Base-by-base conservation (phyloP, 495 filamentous ascomycete species). In the Xylaria venustula region DNA sequence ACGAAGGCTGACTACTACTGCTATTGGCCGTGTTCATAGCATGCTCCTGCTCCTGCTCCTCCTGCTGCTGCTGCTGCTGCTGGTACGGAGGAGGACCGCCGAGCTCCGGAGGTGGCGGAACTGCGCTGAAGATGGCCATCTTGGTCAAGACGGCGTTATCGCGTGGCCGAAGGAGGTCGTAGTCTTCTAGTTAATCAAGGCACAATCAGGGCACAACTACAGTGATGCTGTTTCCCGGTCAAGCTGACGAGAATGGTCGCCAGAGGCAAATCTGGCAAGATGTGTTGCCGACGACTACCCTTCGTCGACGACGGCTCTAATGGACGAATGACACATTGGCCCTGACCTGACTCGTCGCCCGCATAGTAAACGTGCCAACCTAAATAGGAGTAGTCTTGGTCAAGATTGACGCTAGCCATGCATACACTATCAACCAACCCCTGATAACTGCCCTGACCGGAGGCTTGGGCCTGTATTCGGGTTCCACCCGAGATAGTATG, bases 41-140 rank as follows among this genome's bases (percentile, higher is more conserved):
- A 22, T 46, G 46, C 17, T 50, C 9, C 22, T 56, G 47, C 12
- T 62, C 54, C n/a, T 57, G 54, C 32, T 54, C 34, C 30, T 47
- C 32, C 30, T 68, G 37, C 19, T 60, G 52, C 7, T 61, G 51
- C 25, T 62, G 59, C n/a, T 62, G 58, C 20, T 63, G 66, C 36
- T 66, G 60, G 14, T 63, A 61, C 19, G 34, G 20, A 20, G 48
- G 52, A 46, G 49, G 50, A 17, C 36, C 46, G 25, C 49, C 54
- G 15, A 64, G 32, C 32, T 68, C 73, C 37, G 73, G 69, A 64
- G 71, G 73, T n/a, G 73, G 71, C 48, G 73, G 73, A 54, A 75
- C 69, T 23, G 73, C 71, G 55, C 68, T 70, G 67, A 68, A 75
- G 58, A 75, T 71, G 14, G 73, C 71, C 73, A 75, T 75, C 25